phyloP scores from a whole-genome alignment of 2,329 filamentous ascomycete genomes.

The Nigrospora sphaerica region DNA sequence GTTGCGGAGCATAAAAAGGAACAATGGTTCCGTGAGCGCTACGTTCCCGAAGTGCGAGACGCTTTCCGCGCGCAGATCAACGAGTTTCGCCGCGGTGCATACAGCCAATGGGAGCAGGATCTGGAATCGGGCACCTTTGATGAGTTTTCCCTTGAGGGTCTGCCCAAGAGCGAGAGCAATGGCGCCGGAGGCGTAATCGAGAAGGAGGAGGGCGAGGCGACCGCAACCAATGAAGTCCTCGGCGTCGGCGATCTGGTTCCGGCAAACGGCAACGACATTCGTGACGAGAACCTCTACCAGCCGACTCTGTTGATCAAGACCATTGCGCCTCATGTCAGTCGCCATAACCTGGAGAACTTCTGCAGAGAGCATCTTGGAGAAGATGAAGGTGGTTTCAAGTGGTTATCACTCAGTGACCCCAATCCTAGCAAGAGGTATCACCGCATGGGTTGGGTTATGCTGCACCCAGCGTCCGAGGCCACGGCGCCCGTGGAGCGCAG shows the following conservation, averaged over 20 bases:
- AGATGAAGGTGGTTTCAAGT: conserved; percentile 86
- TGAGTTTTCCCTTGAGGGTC: conserved; percentile 87
- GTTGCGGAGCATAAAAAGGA: conserved; percentile 89
- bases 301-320: conserved; percentile 97
- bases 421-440: conserved; percentile 97
- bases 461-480: conserved; percentile 71
- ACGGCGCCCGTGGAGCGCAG: conserved; percentile 58
- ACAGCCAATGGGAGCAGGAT: conserved; percentile 84
- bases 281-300: conserved; percentile 81
- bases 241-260: conserved; percentile 89
- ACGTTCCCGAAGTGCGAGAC: conserved; percentile 75
- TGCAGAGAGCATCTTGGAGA: conserved; percentile 93
- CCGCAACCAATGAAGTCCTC: conserved; percentile 83
- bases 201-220: conserved; percentile 93
- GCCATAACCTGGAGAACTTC: conserved; percentile 86
- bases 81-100: conserved; percentile 71
- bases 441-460: conserved; percentile 96
- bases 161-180: conserved; percentile 89
- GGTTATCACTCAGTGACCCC: conserved; percentile 90
- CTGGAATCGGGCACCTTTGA: conserved; percentile 82
- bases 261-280: conserved; percentile 73
- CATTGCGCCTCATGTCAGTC: conserved; percentile 90
- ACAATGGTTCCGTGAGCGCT: conserved; percentile 97
- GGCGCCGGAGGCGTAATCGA: conserved; percentile 78
- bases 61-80: conserved; percentile 68